Base-by-base conservation (phyloP, 495 filamentous ascomycete genomes). In the Astrothelium macrocarpum region DNA sequence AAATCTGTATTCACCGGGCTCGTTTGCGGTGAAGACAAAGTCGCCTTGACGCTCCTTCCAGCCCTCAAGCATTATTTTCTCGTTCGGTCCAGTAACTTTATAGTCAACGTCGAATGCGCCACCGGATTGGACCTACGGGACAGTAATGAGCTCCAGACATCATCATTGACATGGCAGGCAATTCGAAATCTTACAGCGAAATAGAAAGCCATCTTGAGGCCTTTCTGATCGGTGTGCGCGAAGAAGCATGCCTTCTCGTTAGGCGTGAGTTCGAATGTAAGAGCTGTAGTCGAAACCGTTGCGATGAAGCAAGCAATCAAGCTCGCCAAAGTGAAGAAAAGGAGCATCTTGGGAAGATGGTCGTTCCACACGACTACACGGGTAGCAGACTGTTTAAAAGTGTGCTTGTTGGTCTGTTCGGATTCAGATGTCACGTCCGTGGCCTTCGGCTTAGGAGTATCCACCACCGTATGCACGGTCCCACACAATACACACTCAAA, bases 181-280 rank as follows among this genome's bases (percentile, higher is more conserved):
- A 63, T 10, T 12, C 32, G 25, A 58, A 63, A 45, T 77, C 90
- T 68, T 77, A 98, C 94, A 61, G 95, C 95, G 76, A 97, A 99
- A 78, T 99, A 99, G 71, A 99, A 99, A 20, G 95, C 95, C 60
- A 97, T 80, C 82, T 97, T 97, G 62, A 87, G 83, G 68, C 88
- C 89, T 66, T 80, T 78, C 70, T 85, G 79, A 60, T 94, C 83
- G 39, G 91, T 86, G 63, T 82, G 78, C 39, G 89, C 82, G 78
- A 87, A 96, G 83, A 99, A 99, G 80, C 95, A 99, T 67, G 92
- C 89, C 74, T 88, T 89, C 81, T 97, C 95, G 76, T 96, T 89
- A 49, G 95, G 85, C 32, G 79, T 77, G 31, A 99, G 84, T 77
- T 92, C 90, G 81, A 97, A 97, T 16, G 95, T 97, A 70, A 99